Evolutionary conservation across 2,329 filamentous ascomycete species (phyloP).

Genomic region (Leptodontidium sp.): DNA sequence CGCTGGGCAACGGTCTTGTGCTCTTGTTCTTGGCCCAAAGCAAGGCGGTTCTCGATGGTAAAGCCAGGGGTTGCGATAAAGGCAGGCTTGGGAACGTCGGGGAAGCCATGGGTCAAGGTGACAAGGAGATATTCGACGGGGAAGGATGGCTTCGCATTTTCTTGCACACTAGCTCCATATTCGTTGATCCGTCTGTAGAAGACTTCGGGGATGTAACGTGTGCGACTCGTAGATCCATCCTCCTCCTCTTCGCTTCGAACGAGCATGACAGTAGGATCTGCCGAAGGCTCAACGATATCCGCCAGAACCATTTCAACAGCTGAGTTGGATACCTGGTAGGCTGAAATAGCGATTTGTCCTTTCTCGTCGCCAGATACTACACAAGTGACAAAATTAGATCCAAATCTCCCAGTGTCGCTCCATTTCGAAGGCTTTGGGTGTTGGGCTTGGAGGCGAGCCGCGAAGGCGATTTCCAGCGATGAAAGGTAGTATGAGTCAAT

Average conservation of each 20-base stretch:
- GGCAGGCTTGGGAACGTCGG: slow-evolving; percentile 76
- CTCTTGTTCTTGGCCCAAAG: slow-evolving; percentile 87
- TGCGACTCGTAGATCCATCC: slow-evolving; percentile 70
- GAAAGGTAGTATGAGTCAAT: slow-evolving; percentile 91
- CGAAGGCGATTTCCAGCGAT: slow-evolving; percentile 90
- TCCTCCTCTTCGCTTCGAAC: slow-evolving; percentile 93
- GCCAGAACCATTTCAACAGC: slow-evolving; percentile 97
- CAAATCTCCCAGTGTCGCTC: slow-evolving; percentile 94
- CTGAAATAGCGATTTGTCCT: slow-evolving; percentile 86
- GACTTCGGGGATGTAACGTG: slow-evolving; percentile 94
- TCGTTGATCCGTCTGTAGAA: slow-evolving; percentile 97
- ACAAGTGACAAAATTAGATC: slow-evolving; percentile 97
- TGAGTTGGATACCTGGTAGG: slow-evolving; percentile 95
- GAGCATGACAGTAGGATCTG: slow-evolving; percentile 92
- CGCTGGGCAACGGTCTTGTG: slow-evolving; percentile 69
- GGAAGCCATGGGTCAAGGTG: slow-evolving; percentile 96
- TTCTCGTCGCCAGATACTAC: slow-evolving; percentile 92
- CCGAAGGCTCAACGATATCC: slow-evolving; percentile 93
- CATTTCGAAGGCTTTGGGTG: slow-evolving; percentile 93
- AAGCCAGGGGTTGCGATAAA: slow-evolving; percentile 76
- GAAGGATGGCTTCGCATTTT: slow-evolving; percentile 96
- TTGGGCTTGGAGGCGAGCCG: slow-evolving; percentile 85
- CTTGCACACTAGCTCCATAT: slow-evolving; percentile 94
- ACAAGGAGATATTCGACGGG: slow-evolving; percentile 96
- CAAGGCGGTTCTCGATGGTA: slow-evolving; percentile 89